phyloP scores from a whole-genome alignment of 805 yeast genomes.

The Wickerhamiella vanderwaltii region DNA sequence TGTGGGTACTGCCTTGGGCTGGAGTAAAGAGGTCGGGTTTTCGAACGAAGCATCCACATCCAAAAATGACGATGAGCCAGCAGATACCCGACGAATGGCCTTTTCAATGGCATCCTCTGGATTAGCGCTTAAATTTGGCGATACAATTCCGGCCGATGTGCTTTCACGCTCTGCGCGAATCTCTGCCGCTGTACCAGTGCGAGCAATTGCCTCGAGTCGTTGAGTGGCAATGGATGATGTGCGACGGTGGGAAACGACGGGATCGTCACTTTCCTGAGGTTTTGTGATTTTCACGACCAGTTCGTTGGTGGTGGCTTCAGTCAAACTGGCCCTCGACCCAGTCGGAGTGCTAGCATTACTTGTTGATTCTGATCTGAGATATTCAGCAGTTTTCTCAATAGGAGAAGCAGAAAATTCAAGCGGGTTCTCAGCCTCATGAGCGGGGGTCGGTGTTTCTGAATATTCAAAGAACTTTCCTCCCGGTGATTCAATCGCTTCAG shows the following conservation, averaged over 20 bases:
- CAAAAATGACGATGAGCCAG: background rate
- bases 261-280: too few species aligned
- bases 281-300: too few species aligned
- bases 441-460: slow-evolving; percentile 9
- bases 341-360: too few species aligned
- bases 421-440: background rate
- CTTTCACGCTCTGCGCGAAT: slow-evolving; percentile 7
- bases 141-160: background rate
- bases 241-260: background rate
- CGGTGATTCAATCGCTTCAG: too few species aligned
- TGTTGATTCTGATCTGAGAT: too few species aligned
- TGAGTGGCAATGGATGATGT: background rate
- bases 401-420: slow-evolving; percentile 8
- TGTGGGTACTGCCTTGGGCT: background rate
- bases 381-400: background rate
- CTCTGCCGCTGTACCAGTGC: background rate
- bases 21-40: background rate
- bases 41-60: too few species aligned
- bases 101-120: slow-evolving; percentile 1
- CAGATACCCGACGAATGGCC: slow-evolving; percentile 8
- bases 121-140: background rate
- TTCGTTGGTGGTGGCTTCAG: too few species aligned
- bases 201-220: background rate
- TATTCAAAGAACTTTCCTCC: too few species aligned
- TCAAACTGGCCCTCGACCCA: too few species aligned